Evolutionary conservation across 1,139 yeast genomes (phyloP).

Genomic region (Arxiozyma slooffiae): DNA sequence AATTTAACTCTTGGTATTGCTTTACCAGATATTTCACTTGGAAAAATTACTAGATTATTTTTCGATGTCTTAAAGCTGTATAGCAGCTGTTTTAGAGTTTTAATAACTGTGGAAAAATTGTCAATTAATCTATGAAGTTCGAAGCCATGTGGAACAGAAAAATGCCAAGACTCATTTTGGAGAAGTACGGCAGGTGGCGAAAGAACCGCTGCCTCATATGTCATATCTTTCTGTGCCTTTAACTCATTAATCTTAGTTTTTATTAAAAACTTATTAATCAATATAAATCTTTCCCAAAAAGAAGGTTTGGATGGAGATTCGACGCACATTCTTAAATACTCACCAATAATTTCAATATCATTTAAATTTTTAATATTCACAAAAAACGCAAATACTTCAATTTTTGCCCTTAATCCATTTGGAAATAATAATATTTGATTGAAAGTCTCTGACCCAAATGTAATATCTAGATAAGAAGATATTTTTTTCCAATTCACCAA

Average conservation of each 20-base stretch:
- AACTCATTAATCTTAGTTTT: constrained; percentile 23
- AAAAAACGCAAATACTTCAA: constrained; percentile 35
- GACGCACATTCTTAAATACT: constrained; percentile 41
- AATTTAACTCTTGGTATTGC: constrained; percentile 43
- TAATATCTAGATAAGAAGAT: constrained; percentile 17
- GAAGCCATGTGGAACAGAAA: constrained; percentile 40
- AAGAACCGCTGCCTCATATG: constrained; percentile 33
- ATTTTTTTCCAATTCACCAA: constrained; percentile 18
- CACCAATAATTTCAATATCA: constrained; percentile 23
- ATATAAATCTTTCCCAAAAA: constrained; percentile 43
- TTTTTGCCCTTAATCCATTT: constrained; percentile 40
- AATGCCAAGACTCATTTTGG: constrained; percentile 31
- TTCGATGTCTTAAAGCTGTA: constrained; percentile 37
- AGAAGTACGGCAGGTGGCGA: constrained; percentile 37
- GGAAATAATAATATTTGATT: constrained; percentile 34
- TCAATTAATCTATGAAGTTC: constrained; percentile 55
- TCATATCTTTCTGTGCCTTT: constrained; percentile 21
- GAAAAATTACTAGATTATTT: constrained; percentile 32
- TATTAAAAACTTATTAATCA: constrained; percentile 34
- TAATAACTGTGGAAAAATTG: constrained; percentile 45
- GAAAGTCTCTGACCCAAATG: constrained; percentile 21
- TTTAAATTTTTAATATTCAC: constrained; percentile 13
- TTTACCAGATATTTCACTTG: constrained; percentile 32
- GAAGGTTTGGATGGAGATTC: constrained; percentile 43
- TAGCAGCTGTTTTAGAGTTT: constrained; percentile 46